Conservation (phyloP, 2,329 filamentous ascomycete species). For the Neofusicoccum sp. region DNA sequence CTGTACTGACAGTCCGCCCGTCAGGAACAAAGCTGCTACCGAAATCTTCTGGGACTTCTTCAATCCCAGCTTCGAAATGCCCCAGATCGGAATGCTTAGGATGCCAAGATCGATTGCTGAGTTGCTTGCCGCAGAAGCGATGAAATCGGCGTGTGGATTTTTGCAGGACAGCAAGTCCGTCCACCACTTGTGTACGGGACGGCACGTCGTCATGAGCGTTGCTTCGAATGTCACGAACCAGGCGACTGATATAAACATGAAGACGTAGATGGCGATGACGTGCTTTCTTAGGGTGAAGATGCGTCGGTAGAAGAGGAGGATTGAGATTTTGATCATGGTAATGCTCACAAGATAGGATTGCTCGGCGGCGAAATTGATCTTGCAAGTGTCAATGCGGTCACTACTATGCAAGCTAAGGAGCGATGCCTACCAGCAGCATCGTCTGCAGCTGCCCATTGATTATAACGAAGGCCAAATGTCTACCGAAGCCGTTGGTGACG, state of each 20-base stretch:
- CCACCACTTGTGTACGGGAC: conserved; percentile 28
- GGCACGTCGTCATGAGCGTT: conserved; percentile 33
- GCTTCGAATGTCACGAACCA: conserved; percentile 33
- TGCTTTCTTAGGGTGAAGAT: conserved; percentile 32
- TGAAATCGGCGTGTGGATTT: neutral
- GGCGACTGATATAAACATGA: conserved; percentile 28
- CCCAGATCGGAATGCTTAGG: conserved; percentile 5
- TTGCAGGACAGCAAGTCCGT: conserved; percentile 4
- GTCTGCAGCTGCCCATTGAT: neutral
- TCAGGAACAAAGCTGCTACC: neutral
- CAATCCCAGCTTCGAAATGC: neutral
- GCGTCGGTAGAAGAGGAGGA: conserved; percentile 34
- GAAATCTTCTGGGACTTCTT: conserved; percentile 3
- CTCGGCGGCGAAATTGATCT: conserved; percentile 34
- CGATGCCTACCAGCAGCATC: neutral
- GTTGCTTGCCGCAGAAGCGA: conserved; percentile 5
- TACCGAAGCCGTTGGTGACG: neutral
- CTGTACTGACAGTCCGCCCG: neutral
- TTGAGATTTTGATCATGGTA: conserved; percentile 34
- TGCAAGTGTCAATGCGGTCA: neutral
- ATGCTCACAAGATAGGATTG: conserved; percentile 32
- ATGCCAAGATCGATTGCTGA: conserved; percentile 4
- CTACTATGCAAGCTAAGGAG: neutral
- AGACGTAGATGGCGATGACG: conserved; percentile 28
- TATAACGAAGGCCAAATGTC: neutral